These are phyloP conservation scores for Pythium oligandrum DNA, from an alignment of 352 stramenopile genomes.

Conservation along the genomic window DNA sequence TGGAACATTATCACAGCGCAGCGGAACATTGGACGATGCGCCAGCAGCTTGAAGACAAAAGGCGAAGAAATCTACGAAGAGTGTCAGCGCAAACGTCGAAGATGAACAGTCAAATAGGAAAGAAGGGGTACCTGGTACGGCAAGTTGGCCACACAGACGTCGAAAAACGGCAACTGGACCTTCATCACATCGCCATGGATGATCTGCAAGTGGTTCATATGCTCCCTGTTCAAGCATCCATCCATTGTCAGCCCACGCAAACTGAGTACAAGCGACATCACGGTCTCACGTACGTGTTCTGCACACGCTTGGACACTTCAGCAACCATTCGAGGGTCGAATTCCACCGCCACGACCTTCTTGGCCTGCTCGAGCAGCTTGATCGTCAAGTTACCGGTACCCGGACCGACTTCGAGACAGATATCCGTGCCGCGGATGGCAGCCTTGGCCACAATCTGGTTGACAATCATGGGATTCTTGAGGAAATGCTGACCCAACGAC, in stretches of 20 bases:
- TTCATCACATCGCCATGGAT: conserved; percentile 99
- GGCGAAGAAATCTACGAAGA: conserved; percentile 91
- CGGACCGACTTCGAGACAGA: conserved; percentile 95
- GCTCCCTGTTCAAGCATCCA: conserved; percentile 39
- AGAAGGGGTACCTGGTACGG: conserved; percentile 89
- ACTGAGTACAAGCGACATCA: no score
- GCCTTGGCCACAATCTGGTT: conserved; percentile 96
- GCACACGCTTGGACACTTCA: conserved; percentile 98
- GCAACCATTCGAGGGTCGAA: conserved; percentile 98
- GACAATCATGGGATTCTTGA: conserved; percentile 98
- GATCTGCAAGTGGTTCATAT: conserved; percentile 94
- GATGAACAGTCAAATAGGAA: neutral
- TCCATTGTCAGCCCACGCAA: neutral
- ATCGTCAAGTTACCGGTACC: conserved; percentile 99
- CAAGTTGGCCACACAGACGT: conserved; percentile 99
- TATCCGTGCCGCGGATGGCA: conserved; percentile 93
- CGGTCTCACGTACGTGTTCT: conserved; percentile 84
- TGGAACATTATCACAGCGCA: conserved; percentile 99
- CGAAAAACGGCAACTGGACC: conserved; percentile 98
- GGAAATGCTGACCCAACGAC: conserved; percentile 97
- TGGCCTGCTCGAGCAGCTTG: conserved; percentile 95
- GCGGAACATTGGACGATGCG: conserved; percentile 97
- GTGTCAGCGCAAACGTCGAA: neutral
- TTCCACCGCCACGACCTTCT: conserved; percentile 98
- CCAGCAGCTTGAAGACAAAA: conserved; percentile 98